Evolutionary conservation across 768 basidiomycete genomes (phyloP), one percentile per base, ranked within the genome.

Genomic region (Rhizopogon rudus): DNA sequence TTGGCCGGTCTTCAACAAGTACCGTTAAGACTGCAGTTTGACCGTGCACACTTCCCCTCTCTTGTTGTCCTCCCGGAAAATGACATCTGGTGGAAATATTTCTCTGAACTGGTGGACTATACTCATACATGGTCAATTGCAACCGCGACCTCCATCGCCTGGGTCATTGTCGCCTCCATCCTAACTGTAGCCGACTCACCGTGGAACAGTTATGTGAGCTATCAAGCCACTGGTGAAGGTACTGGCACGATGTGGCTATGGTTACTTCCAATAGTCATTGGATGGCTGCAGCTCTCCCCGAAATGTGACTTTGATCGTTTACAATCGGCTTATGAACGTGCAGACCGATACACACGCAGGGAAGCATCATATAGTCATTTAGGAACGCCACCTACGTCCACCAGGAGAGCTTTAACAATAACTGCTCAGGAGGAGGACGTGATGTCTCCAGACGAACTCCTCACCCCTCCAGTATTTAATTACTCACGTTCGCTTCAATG

Each of bases 1-100:
- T 63, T 76, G 41, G 67, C 60, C 54, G 66, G 68, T 48, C 67
- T 75, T 17, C 73, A 77, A 50, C 75, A 76, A 54, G 63, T 65
- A 1, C 67, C 75, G 1, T 25, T 25, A 25, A 5, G 25, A 25
- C 52, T 77, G 17, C 52, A 56, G 41, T 55, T 75, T 6, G 56
- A 58, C 6, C 44, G 54, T 5, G 64, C 3, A 25, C 25, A 71
- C 2, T 62, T 77, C 5, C 61, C 71, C 0, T 73, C 73, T 2
- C 66, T 76, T 10, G 59, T 75, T 14, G 64, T 71, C 14, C 68
- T 75, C 10, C 68, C 65, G 0, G 61, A 70, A 31, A 76, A 75
- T 49, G 68, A 73, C 40, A 52, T 62, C 3, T 76, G 70, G 70
- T 75, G 75, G 74, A 53, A 54, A 6, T 64, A 64, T 28, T 60